Base-by-base conservation (phyloP, 176 grass and related monocot species). In the Coix lacrymajobi region DNA sequence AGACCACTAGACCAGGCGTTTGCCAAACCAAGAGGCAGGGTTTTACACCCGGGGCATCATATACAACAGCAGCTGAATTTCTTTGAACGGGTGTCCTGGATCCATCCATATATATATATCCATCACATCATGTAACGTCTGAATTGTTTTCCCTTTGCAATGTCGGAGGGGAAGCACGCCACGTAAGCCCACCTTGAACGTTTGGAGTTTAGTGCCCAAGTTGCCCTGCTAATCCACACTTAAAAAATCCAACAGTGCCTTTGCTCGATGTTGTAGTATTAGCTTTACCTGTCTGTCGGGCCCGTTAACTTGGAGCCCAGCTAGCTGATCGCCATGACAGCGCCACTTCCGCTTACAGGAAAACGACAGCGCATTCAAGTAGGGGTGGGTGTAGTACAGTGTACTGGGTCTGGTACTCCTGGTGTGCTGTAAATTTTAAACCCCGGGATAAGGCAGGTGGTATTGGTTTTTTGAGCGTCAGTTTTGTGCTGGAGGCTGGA, bases 251-350 rank as follows among this genome's bases (percentile, higher is more conserved):
- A 24, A 29, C 22, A 9, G 39, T 24, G 14, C 5, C 67, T 26
- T 38, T 16, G 67, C 38, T 43, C 37, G 22, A 57, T 65, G 19
- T 56, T 73, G 16, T 26, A n/a, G n/a, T 58, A 58, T 32, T 60
- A 19, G 14, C 7, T 68, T 37, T 13, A 68, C 61, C 71, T 75
- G 85, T 76, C 71, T 75, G 85, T 76, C 48, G 71, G 62, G 10
- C 61, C 38, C 30, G 43, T 73, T 73, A 64, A 44, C 13, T 22
- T 20, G 36, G 10, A 33, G 69, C 78, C 46, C 79, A 12, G n/a
- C n/a, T n/a, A 34, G 69, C 12, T 20, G 62, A 48, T 76, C 38
- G n/a, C 12, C 25, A 6, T 49, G 60, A 70, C 34, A 22, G n/a
- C 75, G 33, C 32, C 71, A 57, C 70, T 87, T 71, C 38, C 8